Conservation (phyloP, 2,329 filamentous ascomycete genomes). For the Paecilomyces niveus region DNA sequence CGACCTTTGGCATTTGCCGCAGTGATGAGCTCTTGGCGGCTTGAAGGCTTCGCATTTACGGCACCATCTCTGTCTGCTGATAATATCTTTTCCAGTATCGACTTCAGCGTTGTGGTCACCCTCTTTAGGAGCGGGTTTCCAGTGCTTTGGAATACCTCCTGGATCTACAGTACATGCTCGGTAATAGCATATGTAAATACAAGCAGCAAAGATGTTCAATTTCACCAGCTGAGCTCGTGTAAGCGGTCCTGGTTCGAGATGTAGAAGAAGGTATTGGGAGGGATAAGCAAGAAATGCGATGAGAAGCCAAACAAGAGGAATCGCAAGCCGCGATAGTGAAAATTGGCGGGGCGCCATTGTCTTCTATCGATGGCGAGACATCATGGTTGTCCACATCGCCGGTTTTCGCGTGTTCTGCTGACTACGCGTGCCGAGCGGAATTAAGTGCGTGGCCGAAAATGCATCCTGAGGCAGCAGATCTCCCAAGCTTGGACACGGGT, state of each 20-base stretch:
- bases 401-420: conserved; percentile 1
- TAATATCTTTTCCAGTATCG: conserved; percentile 9
- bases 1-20: conserved; percentile 55
- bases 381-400: neutral
- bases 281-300: conserved; percentile 54
- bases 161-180: conserved; percentile 54
- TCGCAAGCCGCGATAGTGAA: conserved; percentile 37
- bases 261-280: conserved; percentile 52
- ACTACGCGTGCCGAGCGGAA: neutral
- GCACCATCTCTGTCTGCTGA: conserved; percentile 47
- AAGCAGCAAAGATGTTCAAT: conserved; percentile 49
- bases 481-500: neutral
- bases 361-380: neutral
- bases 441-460: neutral
- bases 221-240: conserved; percentile 41
- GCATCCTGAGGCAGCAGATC: neutral
- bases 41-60: conserved; percentile 55
- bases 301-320: conserved; percentile 48
- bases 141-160: conserved; percentile 45
- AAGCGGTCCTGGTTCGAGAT: conserved; percentile 49
- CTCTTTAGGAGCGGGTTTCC: conserved; percentile 17
- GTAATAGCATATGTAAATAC: conserved; percentile 53
- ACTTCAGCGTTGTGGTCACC: conserved; percentile 10
- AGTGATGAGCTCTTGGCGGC: conserved; percentile 58
- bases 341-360: conserved; percentile 19